A percentile compares a stretch with the other conserved stretches of the same genome.
These are phyloP conservation scores for Endoconidiophora polonica DNA, from an alignment of 2,329 filamentous ascomycete species.

Conservation along the genomic window DNA sequence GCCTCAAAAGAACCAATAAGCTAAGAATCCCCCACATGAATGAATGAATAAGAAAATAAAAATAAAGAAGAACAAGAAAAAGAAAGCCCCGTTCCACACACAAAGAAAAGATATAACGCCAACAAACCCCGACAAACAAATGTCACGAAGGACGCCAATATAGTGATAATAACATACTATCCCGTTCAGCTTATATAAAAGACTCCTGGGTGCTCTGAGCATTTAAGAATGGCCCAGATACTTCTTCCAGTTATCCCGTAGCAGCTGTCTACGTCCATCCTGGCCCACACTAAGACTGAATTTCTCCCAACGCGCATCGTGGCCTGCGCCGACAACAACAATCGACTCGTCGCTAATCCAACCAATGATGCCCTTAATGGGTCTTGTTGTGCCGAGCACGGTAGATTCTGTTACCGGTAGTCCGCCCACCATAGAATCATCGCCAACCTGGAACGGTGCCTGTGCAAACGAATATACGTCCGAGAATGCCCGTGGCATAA, in stretches of 20 bases:
- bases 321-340: constrained; percentile 61
- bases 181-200: background rate
- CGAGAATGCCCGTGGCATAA: constrained; percentile 74
- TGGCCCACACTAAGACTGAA: constrained; percentile 56
- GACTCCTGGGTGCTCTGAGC: too few species aligned
- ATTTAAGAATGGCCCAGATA: constrained; percentile 38
- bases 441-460: constrained; percentile 65
- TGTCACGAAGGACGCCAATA: too few species aligned
- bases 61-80: too few species aligned
- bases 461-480: constrained; percentile 78
- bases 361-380: constrained; percentile 69
- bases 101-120: too few species aligned
- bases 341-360: constrained; percentile 65
- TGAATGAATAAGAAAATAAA: too few species aligned
- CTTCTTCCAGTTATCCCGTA: constrained; percentile 66
- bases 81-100: too few species aligned
- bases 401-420: constrained; percentile 27
- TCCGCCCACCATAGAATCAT: constrained; percentile 41
- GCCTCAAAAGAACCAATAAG: too few species aligned
- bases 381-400: constrained; percentile 35
- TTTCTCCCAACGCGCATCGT: constrained; percentile 74
- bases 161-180: background rate
- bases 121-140: too few species aligned
- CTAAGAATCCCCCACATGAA: too few species aligned
- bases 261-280: constrained; percentile 48